These are phyloP conservation scores for Fusarium xyrophilum DNA, from an alignment of 2,329 filamentous ascomycete species.

Conservation along the genomic window DNA sequence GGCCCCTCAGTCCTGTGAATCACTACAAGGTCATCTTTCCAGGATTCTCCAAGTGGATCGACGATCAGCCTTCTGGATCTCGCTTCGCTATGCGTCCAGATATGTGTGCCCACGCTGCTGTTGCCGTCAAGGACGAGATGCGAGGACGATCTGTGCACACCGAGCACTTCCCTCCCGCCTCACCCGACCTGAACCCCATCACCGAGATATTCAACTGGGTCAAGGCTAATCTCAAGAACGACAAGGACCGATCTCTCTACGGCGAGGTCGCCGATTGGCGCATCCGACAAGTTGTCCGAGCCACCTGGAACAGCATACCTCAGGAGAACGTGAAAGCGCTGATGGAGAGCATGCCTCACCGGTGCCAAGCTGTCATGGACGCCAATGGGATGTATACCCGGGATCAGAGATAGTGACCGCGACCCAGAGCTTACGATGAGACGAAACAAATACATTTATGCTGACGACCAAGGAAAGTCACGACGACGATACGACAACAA, in stretches of 20 bases:
- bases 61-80: not conserved
- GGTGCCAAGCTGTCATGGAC: constrained; percentile 28
- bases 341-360: constrained; percentile 13
- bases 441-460: not conserved
- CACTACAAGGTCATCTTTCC: constrained; percentile 4
- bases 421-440: not conserved
- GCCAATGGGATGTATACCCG: constrained; percentile 23
- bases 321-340: not conserved
- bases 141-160: not conserved
- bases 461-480: not conserved
- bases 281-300: not conserved
- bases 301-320: constrained; percentile 8
- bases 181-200: constrained; percentile 25
- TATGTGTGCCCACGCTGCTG: not conserved
- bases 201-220: constrained; percentile 4
- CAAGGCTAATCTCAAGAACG: not conserved
- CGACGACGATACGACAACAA: not conserved
- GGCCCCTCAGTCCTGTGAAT: not conserved
- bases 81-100: constrained; percentile 7
- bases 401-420: not conserved
- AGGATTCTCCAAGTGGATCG: not conserved
- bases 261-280: not conserved
- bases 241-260: not conserved
- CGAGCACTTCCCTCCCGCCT: constrained; percentile 17
- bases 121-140: constrained; percentile 3